phyloP scores from a whole-genome alignment of 2,329 filamentous ascomycete genomes.

The Penicillium psychrosexuale region DNA sequence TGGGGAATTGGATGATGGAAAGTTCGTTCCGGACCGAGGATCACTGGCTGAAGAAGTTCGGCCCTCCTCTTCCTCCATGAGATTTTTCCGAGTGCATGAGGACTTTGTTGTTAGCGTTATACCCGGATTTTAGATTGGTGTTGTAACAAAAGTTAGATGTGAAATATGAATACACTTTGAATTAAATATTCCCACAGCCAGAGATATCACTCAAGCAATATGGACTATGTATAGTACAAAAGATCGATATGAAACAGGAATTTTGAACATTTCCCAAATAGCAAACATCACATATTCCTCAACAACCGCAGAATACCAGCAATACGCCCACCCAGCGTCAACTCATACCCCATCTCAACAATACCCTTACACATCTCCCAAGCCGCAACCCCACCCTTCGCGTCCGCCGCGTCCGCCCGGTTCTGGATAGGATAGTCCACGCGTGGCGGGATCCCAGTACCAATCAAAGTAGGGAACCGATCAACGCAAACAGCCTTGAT shows the following conservation, averaged over 20 bases:
- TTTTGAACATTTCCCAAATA: not conserved
- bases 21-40: conserved; percentile 12
- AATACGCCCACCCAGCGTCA: conserved; percentile 42
- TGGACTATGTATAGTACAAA: conserved; percentile 4
- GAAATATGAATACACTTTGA: not conserved
- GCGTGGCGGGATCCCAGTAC: conserved; percentile 75
- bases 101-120: conserved; percentile 2
- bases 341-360: conserved; percentile 47
- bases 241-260: not conserved
- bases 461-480: conserved; percentile 53
- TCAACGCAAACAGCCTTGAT: conserved; percentile 83
- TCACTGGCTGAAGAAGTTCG: conserved; percentile 13
- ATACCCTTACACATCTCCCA: conserved; percentile 54
- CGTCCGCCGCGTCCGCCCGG: conserved; percentile 47
- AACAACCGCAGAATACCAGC: conserved; percentile 39
- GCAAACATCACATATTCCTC: conserved; percentile 34
- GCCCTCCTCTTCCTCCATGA: not conserved
- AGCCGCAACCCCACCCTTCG: conserved; percentile 56
- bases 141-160: not conserved
- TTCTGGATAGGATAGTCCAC: conserved; percentile 77
- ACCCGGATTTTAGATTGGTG: conserved; percentile 1
- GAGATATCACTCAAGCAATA: not conserved
- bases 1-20: conserved; percentile 28
- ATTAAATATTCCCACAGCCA: not conserved
- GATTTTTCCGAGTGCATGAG: not conserved